Base-by-base conservation (phyloP, 768 basidiomycete species). In the Neoboletus brunneissimus region DNA sequence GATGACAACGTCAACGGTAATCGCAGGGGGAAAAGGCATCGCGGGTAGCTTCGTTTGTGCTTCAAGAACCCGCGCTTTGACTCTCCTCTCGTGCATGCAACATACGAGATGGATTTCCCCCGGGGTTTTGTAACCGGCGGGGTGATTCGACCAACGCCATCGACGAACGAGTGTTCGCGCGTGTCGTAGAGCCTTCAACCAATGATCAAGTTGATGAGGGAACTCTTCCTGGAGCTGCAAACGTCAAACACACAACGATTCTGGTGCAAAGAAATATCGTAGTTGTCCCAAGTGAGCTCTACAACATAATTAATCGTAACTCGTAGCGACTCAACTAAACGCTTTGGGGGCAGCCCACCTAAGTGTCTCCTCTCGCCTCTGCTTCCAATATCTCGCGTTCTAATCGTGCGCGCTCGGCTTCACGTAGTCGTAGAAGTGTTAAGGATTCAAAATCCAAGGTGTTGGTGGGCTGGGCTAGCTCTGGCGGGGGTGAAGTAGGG, bases 381-480 rank as follows among this genome's bases (percentile, higher is more conserved):
- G 81, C 79, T 65, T 89, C 88, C 38, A 82, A 70, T 60, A 91
- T 90, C 68, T 91, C 89, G 55, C 81, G 77, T 67, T 93, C 91
- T 25, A 94, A 67, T 43, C 87, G 76, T 59, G 85, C 87, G 38
- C 87, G 78, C 68, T 93, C 91, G 0, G 91, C 89, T 65, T 93
- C 88, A 35, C 91, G 78, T 67, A 94, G 75, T 5, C 91, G 82
- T 79, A 93, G 81, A 35, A 94, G 76, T 1, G 89, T 93, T 56
- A 92, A 65, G 3, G 86, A 83, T 71, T 93, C 91, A 54, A 87
- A 94, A 67, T 92, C 88, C 47, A 92, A 61, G 2, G 80, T 81
- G 12, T 76, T 64, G 22, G 67, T 48, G n/a, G 71, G 32, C 22
- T 65, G 68, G n/a, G 63, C 41, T 18, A 66, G 57, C 22, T 67